Base-by-base conservation (phyloP, 495 filamentous ascomycete genomes). In the Penicilliopsis zonata region DNA sequence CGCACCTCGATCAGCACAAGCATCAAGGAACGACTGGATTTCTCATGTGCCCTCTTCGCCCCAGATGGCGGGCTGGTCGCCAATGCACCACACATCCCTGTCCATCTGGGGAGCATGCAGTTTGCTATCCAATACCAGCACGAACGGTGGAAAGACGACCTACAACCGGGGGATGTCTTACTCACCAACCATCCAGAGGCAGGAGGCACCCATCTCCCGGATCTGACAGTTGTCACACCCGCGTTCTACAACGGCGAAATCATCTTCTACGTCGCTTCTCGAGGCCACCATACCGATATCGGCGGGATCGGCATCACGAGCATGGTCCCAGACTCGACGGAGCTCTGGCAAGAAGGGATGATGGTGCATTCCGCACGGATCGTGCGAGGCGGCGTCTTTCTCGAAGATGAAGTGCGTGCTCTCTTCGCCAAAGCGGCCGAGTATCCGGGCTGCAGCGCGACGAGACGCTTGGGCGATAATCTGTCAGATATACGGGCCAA, bases 401-500 rank as follows among this genome's bases (percentile, higher is more conserved):
- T 94, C 52, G 88, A 95, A 46, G 53, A 82, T 35, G 70, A 83
- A 0, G 85, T 94, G 27, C 79, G 70, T 2, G 74, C 90, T 40
- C 70, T 94, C n/a, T 80, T 81, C 39, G 57, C 74, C 2, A 80
- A 27, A n/a, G 24, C 90, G 4, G 86, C 83, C 2, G 64, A 80
- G 36, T 82, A 84, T 43, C 78, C 85, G 3, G 84, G 79, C 6
- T 94, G 87, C 62, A 83, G 76, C 44, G 90, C 87, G 2, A 93
- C 87, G 2, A 63, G 90, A 31, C 88, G 85, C 47, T 60, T 95
- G 1, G 75, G 73, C 10, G 90, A 98, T 47, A 98, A 98, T 47
- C 64, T 98, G 55, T 90, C 87, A 43, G 90, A 98, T 50, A 70
- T 98, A 13, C 87, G 92, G 53, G 90, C 90, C 1, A 86, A 94